A percentile compares a stretch with the other conserved stretches of the same genome.
These are phyloP conservation scores for Salix suchowensis DNA, from an alignment of 345 rosid genomes.

Conservation along the genomic window DNA sequence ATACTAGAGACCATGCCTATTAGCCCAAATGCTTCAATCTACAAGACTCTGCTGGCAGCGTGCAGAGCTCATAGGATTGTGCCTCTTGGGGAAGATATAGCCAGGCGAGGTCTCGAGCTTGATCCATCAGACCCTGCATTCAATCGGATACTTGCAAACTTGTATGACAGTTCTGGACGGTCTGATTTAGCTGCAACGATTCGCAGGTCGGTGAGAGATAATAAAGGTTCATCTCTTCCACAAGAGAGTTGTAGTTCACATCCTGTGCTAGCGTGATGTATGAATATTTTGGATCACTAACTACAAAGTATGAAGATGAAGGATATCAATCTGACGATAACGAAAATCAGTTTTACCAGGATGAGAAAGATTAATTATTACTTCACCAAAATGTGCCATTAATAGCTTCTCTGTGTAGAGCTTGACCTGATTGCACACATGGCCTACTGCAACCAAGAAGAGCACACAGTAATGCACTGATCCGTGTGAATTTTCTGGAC, in stretches of 20 bases:
- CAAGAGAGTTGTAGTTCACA: slow-evolving; percentile 19
- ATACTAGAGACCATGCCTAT: slow-evolving; percentile 46
- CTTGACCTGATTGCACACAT: too few species aligned
- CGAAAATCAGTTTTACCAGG: slow-evolving; percentile 25
- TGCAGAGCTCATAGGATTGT: slow-evolving; percentile 45
- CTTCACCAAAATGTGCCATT: slow-evolving; percentile 20
- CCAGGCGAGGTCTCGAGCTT: slow-evolving; percentile 51
- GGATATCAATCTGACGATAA: slow-evolving; percentile 14
- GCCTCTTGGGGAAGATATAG: slow-evolving; percentile 62
- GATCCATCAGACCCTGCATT: slow-evolving; percentile 51
- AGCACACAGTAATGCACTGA: too few species aligned
- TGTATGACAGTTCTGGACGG: slow-evolving; percentile 44
- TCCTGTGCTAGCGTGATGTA: slow-evolving; percentile 21
- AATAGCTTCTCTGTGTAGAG: slow-evolving; percentile 4
- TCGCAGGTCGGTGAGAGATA: slow-evolving; percentile 30
- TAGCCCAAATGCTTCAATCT: slow-evolving; percentile 41
- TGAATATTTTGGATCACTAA: slow-evolving; percentile 21
- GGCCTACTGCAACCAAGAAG: too few species aligned
- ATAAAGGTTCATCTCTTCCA: slow-evolving; percentile 23
- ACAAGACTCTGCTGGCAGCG: slow-evolving; percentile 51
- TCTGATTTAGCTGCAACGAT: slow-evolving; percentile 42
- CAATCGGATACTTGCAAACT: slow-evolving; percentile 41
- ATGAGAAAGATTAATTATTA: slow-evolving; percentile 28
- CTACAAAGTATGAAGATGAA: slow-evolving; percentile 8
- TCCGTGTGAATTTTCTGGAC: too few species aligned